Evolutionary conservation across 1,284 basidiomycete genomes (phyloP).

Genomic region (Rhodotorula sp.): DNA sequence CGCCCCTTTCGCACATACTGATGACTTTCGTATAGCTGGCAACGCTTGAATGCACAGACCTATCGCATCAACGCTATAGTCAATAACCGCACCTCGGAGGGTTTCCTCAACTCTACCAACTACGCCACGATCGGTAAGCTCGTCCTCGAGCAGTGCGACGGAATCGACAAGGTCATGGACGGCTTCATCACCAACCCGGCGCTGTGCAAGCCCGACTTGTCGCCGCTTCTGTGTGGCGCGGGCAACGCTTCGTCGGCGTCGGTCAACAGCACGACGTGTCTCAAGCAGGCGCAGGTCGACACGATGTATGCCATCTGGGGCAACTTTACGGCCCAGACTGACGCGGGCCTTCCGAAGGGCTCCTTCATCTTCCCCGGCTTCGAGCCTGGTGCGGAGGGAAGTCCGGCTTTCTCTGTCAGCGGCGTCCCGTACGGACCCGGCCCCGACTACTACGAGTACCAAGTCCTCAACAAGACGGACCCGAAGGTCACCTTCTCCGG

Average conservation of each 20-base stretch:
- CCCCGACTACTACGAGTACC: constrained; percentile 10
- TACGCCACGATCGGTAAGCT: constrained; percentile 37
- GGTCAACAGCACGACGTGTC: constrained; percentile 23
- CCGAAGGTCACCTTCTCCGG: constrained; percentile 10
- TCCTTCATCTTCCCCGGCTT: constrained; percentile 38
- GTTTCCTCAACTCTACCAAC: constrained; percentile 26
- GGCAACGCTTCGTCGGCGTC: constrained; percentile 17
- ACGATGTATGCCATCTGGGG: constrained; percentile 40
- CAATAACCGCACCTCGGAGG: constrained; percentile 27
- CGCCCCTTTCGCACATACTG: neutral
- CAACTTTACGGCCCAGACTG: constrained; percentile 1
- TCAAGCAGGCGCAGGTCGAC: constrained; percentile 27
- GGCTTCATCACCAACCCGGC: constrained; percentile 42
- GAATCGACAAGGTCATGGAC: constrained; percentile 45
- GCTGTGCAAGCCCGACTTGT: constrained; percentile 38
- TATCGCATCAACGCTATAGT: constrained; percentile 38
- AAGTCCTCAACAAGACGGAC: constrained; percentile 34
- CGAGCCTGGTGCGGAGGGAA: constrained; percentile 33
- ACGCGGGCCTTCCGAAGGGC: constrained; percentile 9
- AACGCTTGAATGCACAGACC: constrained; percentile 28
- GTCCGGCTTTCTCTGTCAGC: constrained; percentile 23
- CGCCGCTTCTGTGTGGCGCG: constrained; percentile 24
- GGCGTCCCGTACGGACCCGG: constrained; percentile 24
- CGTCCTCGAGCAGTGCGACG: constrained; percentile 45
- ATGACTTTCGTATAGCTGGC: constrained; percentile 13